Evolutionary conservation across 768 basidiomycete species (phyloP).

Genomic region (Boletus tomentosulus): DNA sequence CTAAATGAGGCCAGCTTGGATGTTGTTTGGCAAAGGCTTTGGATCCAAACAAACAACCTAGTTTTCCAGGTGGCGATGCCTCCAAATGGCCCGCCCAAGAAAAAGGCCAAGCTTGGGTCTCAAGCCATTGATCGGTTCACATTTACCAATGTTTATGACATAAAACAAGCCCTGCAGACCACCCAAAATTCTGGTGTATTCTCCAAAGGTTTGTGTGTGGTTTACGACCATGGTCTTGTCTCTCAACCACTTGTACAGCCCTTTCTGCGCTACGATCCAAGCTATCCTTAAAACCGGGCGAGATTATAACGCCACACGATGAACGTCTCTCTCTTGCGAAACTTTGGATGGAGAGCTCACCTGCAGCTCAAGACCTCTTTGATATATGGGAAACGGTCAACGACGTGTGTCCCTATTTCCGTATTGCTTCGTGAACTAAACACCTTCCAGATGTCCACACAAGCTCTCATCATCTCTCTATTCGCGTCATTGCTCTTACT

Average conservation of each 20-base stretch:
- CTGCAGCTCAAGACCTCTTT: constrained; percentile 60
- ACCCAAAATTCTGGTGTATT: constrained; percentile 12
- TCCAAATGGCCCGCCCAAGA: constrained; percentile 11
- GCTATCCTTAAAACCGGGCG: constrained; percentile 47
- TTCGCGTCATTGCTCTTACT: constrained; percentile 59
- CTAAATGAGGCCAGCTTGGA: neutral
- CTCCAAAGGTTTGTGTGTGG: constrained; percentile 20
- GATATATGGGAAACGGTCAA: constrained; percentile 53
- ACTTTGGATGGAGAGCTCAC: constrained; percentile 56
- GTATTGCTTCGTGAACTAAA: neutral
- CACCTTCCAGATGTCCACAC: constrained; percentile 37
- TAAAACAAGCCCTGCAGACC: constrained; percentile 15
- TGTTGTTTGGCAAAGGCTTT: constrained; percentile 25
- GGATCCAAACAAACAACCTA: constrained; percentile 22
- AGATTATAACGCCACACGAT: constrained; percentile 53
- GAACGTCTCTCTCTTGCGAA: constrained; percentile 55
- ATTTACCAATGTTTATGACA: constrained; percentile 22
- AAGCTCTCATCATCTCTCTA: constrained; percentile 45
- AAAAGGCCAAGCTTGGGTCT: constrained; percentile 21
- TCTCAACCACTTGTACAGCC: constrained; percentile 22
- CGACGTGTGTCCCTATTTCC: constrained; percentile 37
- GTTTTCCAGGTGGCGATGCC: constrained; percentile 13
- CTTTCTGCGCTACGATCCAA: constrained; percentile 54
- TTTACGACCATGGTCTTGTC: neutral
- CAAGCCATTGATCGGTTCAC: constrained; percentile 6